Percentiles rank a stretch among this genome's conserved stretches.
Evolutionary conservation across 169 alveolate genomes (phyloP).

Genomic region (Plasmodium fragile): DNA sequence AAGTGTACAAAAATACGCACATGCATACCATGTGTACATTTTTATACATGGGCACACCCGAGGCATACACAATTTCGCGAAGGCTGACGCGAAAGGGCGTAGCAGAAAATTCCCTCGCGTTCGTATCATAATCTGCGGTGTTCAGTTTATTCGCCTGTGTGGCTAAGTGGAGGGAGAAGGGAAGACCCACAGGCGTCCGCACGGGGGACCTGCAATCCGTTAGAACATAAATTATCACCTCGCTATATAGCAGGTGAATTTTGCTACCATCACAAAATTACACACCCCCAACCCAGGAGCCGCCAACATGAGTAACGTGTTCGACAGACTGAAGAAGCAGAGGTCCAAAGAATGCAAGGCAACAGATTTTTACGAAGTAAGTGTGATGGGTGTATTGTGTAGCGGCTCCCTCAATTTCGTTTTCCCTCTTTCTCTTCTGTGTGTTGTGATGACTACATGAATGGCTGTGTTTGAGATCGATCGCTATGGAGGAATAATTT

Average conservation of each 20-base stretch:
- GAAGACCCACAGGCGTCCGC: background rate
- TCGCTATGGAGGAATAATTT: background rate
- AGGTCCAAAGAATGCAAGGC: conserved; percentile 75
- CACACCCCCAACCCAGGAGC: background rate
- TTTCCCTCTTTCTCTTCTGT: background rate
- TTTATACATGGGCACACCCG: background rate
- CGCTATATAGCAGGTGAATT: background rate
- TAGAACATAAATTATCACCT: background rate
- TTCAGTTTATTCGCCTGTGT: background rate
- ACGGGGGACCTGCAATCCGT: background rate
- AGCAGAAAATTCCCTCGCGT: background rate
- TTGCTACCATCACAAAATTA: background rate
- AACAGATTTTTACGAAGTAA: conserved; percentile 73
- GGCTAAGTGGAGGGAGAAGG: background rate
- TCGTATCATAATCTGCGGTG: background rate
- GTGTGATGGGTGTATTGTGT: background rate
- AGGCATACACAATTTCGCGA: background rate
- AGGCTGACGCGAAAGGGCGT: background rate
- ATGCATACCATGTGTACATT: conserved; percentile 1
- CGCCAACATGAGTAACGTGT: conserved; percentile 68
- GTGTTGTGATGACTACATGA: background rate
- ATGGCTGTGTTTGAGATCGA: background rate
- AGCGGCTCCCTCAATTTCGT: background rate
- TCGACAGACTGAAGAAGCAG: conserved; percentile 67
- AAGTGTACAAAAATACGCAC: background rate